Evolutionary conservation across 805 yeast genomes (phyloP), one percentile per base, ranked within the genome.

Genomic region (Hanseniaspora guilliermondii): DNA sequence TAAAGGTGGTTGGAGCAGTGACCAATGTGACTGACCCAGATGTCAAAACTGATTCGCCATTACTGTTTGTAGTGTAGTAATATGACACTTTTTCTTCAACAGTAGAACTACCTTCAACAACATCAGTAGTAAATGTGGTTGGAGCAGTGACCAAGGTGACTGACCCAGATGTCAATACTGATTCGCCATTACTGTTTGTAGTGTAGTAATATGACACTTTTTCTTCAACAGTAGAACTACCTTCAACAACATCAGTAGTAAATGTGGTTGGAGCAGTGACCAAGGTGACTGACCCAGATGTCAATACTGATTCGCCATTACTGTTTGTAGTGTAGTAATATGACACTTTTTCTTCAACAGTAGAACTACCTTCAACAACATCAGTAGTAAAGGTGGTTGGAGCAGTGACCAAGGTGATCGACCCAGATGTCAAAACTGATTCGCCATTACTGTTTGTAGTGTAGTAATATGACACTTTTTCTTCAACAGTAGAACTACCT

Each of bases 301-400:
- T 33, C 17, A 33, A n/a, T 3, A 33, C 37, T 33, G 37, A n/a
- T 3, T 2, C 16, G 12, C 37, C 37, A 12, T 14, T 14, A 11
- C 37, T 33, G 37, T 33, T 33, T 2, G 37, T 33, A 6, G 37
- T 33, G 37, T 33, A 33, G 17, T 33, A 33, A 12, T 33, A 33
- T 33, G 37, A 33, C 3, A 33, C 37, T 33, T 33, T n/a, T 6
- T 33, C 37, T 33, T 33, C 37, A n/a, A 30, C 11, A 7, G 33
- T 30, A 6, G 6, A 7, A 11, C 33, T 7, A 30, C 33, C 33
- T 7, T 6, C 6, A 30, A 30, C 33, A 30, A 30, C 33, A 30
- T 30, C 33, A 30, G 33, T 30, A 30, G 33, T 30, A 30, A 94
- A 17, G 7, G 21, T n/a, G 14, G 44, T 39, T 22, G 22, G 22